phyloP scores from a whole-genome alignment of 805 yeast species.

The Monosporozyma yasuniensis region DNA sequence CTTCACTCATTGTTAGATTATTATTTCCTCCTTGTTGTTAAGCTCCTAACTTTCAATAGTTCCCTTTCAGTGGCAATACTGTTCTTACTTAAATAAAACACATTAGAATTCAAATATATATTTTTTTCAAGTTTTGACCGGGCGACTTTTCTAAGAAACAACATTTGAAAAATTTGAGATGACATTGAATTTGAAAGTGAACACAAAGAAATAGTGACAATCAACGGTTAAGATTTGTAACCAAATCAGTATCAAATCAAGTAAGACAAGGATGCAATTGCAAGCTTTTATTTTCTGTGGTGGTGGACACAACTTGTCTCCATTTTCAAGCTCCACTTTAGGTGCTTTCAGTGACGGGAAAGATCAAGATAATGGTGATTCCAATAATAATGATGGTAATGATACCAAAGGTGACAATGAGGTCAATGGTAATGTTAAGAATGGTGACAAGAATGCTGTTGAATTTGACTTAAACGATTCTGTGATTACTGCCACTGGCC shows the following conservation, averaged over 20 bases:
- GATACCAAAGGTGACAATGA: slow-evolving; percentile 18
- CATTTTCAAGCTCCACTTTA: slow-evolving; percentile 35
- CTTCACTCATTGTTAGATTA: slow-evolving; percentile 40
- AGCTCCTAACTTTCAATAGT: too few species aligned
- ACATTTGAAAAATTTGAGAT: background rate
- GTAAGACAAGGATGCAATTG: slow-evolving; percentile 33
- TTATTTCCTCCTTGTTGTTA: background rate
- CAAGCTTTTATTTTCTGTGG: slow-evolving; percentile 91
- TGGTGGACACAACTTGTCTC: slow-evolving; percentile 61
- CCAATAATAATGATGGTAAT: background rate
- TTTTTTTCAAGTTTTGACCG: background rate
- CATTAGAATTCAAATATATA: background rate
- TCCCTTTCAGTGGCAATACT: background rate
- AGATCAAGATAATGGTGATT: background rate
- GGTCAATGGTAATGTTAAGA: background rate
- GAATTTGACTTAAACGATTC: slow-evolving; percentile 22
- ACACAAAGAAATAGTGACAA: background rate
- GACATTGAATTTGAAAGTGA: background rate
- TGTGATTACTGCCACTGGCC: slow-evolving; percentile 28
- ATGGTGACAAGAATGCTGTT: slow-evolving; percentile 3
- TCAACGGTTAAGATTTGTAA: too few species aligned
- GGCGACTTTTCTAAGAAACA: background rate
- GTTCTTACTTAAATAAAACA: background rate
- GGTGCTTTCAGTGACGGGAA: background rate
- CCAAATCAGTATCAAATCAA: too few species aligned